phyloP scores from a whole-genome alignment of 2,329 filamentous ascomycete species.

The Hymenoscyphus salicellus region DNA sequence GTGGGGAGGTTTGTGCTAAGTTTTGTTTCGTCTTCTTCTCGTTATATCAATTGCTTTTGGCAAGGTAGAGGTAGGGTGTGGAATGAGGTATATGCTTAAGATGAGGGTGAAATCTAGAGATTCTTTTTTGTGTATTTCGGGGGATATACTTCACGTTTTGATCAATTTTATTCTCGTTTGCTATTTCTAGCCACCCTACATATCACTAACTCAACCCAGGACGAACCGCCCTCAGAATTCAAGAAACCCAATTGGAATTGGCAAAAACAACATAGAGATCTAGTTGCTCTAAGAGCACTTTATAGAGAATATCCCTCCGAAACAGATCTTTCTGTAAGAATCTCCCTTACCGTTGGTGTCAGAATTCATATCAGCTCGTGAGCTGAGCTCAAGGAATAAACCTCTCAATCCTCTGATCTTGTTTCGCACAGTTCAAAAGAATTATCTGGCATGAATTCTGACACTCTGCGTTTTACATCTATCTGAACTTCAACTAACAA shows the following conservation, averaged over 20 bases:
- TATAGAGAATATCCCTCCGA: not conserved
- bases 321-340: not conserved
- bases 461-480: too few relatives aligned
- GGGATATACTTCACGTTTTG: too few relatives aligned
- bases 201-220: not conserved
- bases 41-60: too few relatives aligned
- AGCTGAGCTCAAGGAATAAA: too few relatives aligned
- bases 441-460: too few relatives aligned
- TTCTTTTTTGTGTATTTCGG: too few relatives aligned
- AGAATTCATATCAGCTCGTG: too few relatives aligned
- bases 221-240: not conserved
- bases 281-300: not conserved
- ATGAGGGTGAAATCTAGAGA: not conserved
- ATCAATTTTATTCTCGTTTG: too few relatives aligned
- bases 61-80: not conserved
- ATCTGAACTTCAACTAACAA: not conserved
- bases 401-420: too few relatives aligned
- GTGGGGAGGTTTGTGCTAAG: too few relatives aligned
- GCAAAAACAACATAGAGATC: slow-evolving; percentile 2
- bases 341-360: not conserved
- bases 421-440: too few relatives aligned
- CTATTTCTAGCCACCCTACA: not conserved
- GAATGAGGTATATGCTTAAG: not conserved
- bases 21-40: too few relatives aligned
- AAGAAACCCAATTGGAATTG: not conserved